phyloP scores from a whole-genome alignment of 768 basidiomycete species.

The Asterophora lycoperdoides region DNA sequence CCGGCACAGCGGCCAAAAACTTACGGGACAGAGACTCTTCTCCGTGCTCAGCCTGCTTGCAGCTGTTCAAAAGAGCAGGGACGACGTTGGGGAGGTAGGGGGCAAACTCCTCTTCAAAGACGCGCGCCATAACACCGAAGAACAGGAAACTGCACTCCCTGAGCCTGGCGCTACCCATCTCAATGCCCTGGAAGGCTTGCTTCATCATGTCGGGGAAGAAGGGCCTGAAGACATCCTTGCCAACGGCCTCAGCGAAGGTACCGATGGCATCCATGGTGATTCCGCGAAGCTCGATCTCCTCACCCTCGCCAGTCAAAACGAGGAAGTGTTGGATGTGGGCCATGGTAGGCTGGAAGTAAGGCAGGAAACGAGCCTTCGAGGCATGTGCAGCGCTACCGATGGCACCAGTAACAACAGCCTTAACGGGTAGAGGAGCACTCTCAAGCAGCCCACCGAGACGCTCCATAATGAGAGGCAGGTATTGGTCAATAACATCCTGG shows the following conservation, averaged over 20 bases:
- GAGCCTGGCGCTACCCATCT: slow-evolving; percentile 80
- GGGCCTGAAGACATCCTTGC: slow-evolving; percentile 88
- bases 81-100: slow-evolving; percentile 82
- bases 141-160: slow-evolving; percentile 97
- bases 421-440: slow-evolving; percentile 80
- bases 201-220: slow-evolving; percentile 97
- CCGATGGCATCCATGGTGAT: slow-evolving; percentile 99
- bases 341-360: slow-evolving; percentile 94
- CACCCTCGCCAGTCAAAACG: slow-evolving; percentile 77
- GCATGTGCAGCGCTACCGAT: slow-evolving; percentile 98
- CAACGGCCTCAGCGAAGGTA: slow-evolving; percentile 96
- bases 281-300: slow-evolving; percentile 91
- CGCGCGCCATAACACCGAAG: slow-evolving; percentile 97
- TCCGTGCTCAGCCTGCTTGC: slow-evolving; percentile 78
- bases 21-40: slow-evolving; percentile 48
- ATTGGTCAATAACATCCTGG: slow-evolving; percentile 84
- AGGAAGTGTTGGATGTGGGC: slow-evolving; percentile 85
- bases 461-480: slow-evolving; percentile 93
- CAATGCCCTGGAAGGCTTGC: slow-evolving; percentile 86
- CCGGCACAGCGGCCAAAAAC: slow-evolving; percentile 11
- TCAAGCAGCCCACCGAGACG: slow-evolving; percentile 84
- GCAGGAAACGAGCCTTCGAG: slow-evolving; percentile 83
- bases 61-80: slow-evolving; percentile 77
- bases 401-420: slow-evolving; percentile 93
- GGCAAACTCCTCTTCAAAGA: slow-evolving; percentile 93